Percentiles rank a stretch among this genome's conserved stretches.
Evolutionary conservation across 73 alveolate genomes (phyloP).

Genomic region (Paramecium primaurelia): DNA sequence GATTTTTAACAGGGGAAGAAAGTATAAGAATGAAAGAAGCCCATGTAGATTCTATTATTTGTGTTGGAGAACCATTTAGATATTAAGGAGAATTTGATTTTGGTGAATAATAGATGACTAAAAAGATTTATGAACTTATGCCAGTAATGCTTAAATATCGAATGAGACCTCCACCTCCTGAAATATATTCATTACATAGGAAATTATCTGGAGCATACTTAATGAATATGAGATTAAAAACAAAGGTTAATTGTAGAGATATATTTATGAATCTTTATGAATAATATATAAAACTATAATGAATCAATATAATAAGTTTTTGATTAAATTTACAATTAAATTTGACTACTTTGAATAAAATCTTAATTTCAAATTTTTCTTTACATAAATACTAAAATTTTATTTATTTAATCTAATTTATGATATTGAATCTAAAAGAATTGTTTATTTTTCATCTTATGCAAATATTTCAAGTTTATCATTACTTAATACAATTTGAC

Average conservation of each 20-base stretch:
- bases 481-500: background rate
- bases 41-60: conserved; percentile 68
- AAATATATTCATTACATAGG: conserved; percentile 76
- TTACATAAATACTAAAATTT: background rate
- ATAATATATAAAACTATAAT: background rate
- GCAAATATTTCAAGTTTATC: background rate
- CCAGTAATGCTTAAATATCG: conserved; percentile 79
- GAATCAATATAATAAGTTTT: background rate
- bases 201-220: conserved; percentile 69
- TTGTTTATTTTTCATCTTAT: background rate
- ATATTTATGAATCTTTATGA: background rate
- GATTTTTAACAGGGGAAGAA: conserved; percentile 85
- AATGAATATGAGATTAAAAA: conserved; percentile 36
- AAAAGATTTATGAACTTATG: conserved; percentile 64
- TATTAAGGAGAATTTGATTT: conserved; percentile 67
- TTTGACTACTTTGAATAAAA: background rate
- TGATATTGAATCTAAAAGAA: background rate
- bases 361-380: background rate
- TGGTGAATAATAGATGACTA: conserved; percentile 64
- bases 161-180: conserved; percentile 84
- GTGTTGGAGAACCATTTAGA: conserved; percentile 82
- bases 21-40: conserved; percentile 78
- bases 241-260: background rate
- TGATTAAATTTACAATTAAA: background rate
- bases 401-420: background rate